Evolutionary conservation across 768 basidiomycete species (phyloP).

Genomic region (Podaxis pistillaris): DNA sequence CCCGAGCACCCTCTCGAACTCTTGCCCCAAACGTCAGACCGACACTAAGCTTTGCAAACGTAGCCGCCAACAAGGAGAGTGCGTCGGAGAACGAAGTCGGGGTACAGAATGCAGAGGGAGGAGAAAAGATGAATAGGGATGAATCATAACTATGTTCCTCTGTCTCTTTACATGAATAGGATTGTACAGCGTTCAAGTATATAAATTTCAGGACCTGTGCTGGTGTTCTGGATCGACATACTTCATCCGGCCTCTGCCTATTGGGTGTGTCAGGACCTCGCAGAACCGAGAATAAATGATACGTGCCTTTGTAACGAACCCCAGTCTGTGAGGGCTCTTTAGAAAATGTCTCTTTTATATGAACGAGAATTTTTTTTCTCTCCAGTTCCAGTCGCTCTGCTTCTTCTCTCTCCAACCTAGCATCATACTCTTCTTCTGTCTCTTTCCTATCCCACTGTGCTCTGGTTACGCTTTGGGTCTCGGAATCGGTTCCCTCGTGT

Average conservation of each 20-base stretch:
- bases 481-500: not conserved
- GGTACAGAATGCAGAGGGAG: conserved; percentile 18
- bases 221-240: conserved; percentile 53
- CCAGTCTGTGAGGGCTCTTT: conserved; percentile 37
- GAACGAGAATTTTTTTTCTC: conserved; percentile 47
- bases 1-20: conserved; percentile 28
- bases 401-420: conserved; percentile 65
- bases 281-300: not conserved
- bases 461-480: not conserved
- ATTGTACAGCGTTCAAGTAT: not conserved
- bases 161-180: conserved; percentile 1
- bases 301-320: conserved; percentile 64
- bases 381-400: conserved; percentile 50
- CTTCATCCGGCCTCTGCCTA: conserved; percentile 68
- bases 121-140: conserved; percentile 19
- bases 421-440: conserved; percentile 75
- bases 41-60: conserved; percentile 79
- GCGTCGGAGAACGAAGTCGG: conserved; percentile 20
- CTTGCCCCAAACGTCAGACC: conserved; percentile 60
- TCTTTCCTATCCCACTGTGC: conserved; percentile 29
- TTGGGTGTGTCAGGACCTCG: not conserved
- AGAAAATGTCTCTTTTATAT: conserved; percentile 39
- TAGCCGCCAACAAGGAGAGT: conserved; percentile 53
- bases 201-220: not conserved
- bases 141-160: conserved; percentile 12